A percentile compares a stretch with the other conserved stretches of the same genome.
phyloP scores from a whole-genome alignment of 2,329 filamentous ascomycete genomes.

The Fusarium vanettenii region DNA sequence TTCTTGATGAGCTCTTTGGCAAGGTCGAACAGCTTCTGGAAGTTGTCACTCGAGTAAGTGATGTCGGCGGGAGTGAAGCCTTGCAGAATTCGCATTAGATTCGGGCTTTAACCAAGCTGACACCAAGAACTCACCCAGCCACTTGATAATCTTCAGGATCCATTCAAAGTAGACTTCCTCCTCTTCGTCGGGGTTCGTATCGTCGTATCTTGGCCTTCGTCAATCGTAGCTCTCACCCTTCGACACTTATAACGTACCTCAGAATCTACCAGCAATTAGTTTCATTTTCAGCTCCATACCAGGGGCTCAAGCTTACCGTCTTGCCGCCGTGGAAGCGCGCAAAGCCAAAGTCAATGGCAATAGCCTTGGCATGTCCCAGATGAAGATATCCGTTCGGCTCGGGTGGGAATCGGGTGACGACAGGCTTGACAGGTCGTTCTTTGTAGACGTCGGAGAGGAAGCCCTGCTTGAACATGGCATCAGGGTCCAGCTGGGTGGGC shows the following conservation, averaged over 20 bases:
- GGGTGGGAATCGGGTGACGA: constrained; percentile 81
- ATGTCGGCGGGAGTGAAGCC: constrained; percentile 80
- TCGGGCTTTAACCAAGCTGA: neutral
- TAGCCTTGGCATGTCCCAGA: constrained; percentile 94
- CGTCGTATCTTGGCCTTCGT: constrained; percentile 76
- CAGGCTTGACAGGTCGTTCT: constrained; percentile 70
- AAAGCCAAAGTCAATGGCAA: constrained; percentile 96
- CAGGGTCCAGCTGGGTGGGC: constrained; percentile 59
- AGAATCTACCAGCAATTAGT: constrained; percentile 44
- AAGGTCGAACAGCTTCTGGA: constrained; percentile 86
- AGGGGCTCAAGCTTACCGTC: constrained; percentile 41
- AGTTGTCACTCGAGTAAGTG: constrained; percentile 92
- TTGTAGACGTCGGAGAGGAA: constrained; percentile 80
- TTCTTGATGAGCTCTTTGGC: constrained; percentile 84
- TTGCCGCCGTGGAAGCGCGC: constrained; percentile 84
- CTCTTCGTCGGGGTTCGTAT: constrained; percentile 95
- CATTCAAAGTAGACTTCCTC: constrained; percentile 89
- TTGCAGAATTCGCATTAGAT: constrained; percentile 9
- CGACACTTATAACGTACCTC: constrained; percentile 34
- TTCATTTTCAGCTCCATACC: neutral
- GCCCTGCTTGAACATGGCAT: constrained; percentile 83
- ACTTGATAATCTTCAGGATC: constrained; percentile 88
- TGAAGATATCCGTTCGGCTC: constrained; percentile 95
- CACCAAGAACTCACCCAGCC: constrained; percentile 64
- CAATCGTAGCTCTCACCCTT: constrained; percentile 8